These are phyloP conservation scores for Arachis monticola DNA, from an alignment of 331 rosid genomes.

Conservation along the genomic window DNA sequence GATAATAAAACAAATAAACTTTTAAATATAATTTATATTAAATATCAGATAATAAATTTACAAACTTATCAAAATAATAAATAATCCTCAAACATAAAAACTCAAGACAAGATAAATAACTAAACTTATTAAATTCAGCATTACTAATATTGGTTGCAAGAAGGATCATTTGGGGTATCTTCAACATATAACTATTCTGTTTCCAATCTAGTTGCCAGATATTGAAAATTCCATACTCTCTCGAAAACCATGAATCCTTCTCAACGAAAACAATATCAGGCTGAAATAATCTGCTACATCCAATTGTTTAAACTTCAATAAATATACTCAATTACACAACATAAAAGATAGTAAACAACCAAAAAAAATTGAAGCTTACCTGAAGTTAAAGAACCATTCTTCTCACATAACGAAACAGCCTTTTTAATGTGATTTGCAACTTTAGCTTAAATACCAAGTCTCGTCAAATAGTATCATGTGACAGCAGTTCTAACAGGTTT, in stretches of 20 bases:
- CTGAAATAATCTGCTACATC: conserved; percentile 66
- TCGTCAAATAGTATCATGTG: too few relatives aligned
- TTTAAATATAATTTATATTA: too few relatives aligned
- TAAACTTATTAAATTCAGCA: conserved; percentile 56
- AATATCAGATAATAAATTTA: too few relatives aligned
- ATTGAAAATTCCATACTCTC: conserved; percentile 66
- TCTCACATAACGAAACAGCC: too few relatives aligned
- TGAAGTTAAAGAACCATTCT: conserved; percentile 28
- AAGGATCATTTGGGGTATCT: conserved; percentile 78
- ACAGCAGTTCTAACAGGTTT: too few relatives aligned
- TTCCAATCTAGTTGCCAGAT: conserved; percentile 64
- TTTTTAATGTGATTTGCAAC: too few relatives aligned
- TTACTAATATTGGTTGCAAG: conserved; percentile 79
- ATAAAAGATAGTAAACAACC: neutral
- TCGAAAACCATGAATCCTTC: conserved; percentile 77
- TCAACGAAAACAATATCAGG: conserved; percentile 87
- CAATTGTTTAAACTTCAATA: conserved; percentile 38
- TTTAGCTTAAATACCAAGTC: too few relatives aligned
- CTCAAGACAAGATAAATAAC: too few relatives aligned
- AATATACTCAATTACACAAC: conserved; percentile 28
- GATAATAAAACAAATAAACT: too few relatives aligned
- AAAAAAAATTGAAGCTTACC: conserved; percentile 50
- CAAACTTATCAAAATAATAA: too few relatives aligned
- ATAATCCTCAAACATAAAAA: too few relatives aligned
- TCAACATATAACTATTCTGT: conserved; percentile 59